phyloP scores from a whole-genome alignment of 2,329 filamentous ascomycete genomes.

The Ramularia collo-cygni region DNA sequence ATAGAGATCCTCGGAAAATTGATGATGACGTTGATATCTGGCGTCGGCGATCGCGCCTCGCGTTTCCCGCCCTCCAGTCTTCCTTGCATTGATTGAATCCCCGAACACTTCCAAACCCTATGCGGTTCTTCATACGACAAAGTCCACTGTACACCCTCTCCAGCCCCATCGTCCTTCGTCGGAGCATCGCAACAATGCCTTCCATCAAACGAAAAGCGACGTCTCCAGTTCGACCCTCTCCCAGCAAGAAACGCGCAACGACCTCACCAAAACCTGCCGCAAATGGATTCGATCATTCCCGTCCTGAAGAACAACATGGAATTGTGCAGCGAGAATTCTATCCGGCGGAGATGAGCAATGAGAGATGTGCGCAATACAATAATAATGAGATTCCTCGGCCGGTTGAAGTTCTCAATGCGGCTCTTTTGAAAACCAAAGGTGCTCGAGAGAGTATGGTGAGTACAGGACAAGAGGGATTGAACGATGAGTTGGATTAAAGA shows the following conservation, averaged over 20 bases:
- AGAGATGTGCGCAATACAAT: slow-evolving; percentile 67
- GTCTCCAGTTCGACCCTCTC: slow-evolving; percentile 23
- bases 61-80: too few species aligned
- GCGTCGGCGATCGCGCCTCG: too few species aligned
- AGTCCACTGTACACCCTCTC: too few species aligned
- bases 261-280: slow-evolving; percentile 4
- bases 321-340: slow-evolving; percentile 61
- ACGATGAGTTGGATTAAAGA: too few species aligned
- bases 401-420: slow-evolving; percentile 58
- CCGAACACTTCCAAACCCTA: too few species aligned
- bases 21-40: too few species aligned
- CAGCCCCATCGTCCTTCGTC: too few species aligned
- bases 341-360: slow-evolving; percentile 77
- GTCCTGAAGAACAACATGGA: slow-evolving; percentile 29
- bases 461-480: too few species aligned
- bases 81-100: too few species aligned
- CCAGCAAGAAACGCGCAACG: slow-evolving; percentile 18
- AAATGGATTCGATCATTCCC: slow-evolving; percentile 28
- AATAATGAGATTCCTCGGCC: slow-evolving; percentile 63
- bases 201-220: slow-evolving; percentile 26
- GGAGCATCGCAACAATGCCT: too few species aligned
- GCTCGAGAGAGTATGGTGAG: slow-evolving; percentile 49
- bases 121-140: too few species aligned
- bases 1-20: too few species aligned
- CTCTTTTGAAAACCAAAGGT: slow-evolving; percentile 54